These are phyloP conservation scores for Mortierella sp. DNA, from an alignment of 371 early-diverging fungal genomes.

Conservation along the genomic window DNA sequence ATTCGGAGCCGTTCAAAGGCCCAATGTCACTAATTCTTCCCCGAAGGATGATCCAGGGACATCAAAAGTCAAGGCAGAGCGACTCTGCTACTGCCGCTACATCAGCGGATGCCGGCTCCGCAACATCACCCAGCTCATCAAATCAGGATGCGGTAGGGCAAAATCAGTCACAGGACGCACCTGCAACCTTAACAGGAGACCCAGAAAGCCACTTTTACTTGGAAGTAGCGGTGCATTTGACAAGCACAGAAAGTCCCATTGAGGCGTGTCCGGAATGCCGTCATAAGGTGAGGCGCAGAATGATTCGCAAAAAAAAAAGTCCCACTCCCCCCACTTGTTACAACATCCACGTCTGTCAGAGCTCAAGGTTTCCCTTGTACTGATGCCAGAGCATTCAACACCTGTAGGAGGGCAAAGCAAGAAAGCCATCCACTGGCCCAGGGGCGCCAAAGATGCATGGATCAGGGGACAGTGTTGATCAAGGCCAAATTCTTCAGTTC, in stretches of 20 bases:
- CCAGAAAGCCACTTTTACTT: constrained; percentile 32
- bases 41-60: constrained; percentile 46
- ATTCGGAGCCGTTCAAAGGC: constrained; percentile 26
- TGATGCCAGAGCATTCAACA: too few relatives aligned
- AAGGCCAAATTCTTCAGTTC: constrained; percentile 48
- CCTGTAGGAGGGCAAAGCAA: constrained; percentile 51
- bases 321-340: too few relatives aligned
- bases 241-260: constrained; percentile 44
- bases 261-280: constrained; percentile 52
- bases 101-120: background rate
- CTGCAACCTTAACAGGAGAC: constrained; percentile 9
- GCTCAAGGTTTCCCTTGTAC: too few relatives aligned
- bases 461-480: constrained; percentile 32
- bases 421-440: constrained; percentile 51
- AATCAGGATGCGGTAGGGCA: constrained; percentile 6
- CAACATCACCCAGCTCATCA: background rate
- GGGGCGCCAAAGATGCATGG: constrained; percentile 34
- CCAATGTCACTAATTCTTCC: constrained; percentile 50
- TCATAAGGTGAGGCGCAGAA: constrained; percentile 28
- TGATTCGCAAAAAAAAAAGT: too few relatives aligned
- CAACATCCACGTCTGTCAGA: too few relatives aligned
- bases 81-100: constrained; percentile 13
- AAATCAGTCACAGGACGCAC: constrained; percentile 13
- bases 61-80: constrained; percentile 35
- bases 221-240: constrained; percentile 44